Conservation (phyloP, 768 basidiomycete genomes). For the Panellus pusillus region DNA sequence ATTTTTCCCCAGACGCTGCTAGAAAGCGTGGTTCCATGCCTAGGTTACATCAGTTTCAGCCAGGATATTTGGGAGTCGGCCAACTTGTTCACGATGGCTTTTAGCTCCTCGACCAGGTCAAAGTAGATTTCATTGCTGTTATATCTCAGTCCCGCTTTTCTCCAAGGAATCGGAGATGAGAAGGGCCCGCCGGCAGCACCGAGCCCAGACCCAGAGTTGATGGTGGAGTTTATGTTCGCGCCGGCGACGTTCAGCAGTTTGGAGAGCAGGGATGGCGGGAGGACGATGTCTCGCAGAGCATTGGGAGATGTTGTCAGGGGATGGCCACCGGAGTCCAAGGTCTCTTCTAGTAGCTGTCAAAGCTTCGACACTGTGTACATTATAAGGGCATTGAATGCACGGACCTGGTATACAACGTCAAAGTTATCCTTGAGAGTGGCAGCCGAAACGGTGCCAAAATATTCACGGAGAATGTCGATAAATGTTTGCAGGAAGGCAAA, state of each 20-base stretch:
- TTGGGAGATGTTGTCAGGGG: conserved; percentile 90
- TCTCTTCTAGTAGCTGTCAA: conserved; percentile 85
- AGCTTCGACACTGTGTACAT: conserved; percentile 5
- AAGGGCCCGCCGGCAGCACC: conserved; percentile 54
- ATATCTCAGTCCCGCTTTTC: conserved; percentile 80
- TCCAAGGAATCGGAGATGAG: conserved; percentile 92
- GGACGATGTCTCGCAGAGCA: conserved; percentile 88
- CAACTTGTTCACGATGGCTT: conserved; percentile 77
- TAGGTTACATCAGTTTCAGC: conserved; percentile 28
- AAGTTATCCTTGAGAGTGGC: conserved; percentile 86
- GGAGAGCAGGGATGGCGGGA: conserved; percentile 84
- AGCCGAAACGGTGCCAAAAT: conserved; percentile 83
- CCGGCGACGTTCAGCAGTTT: conserved; percentile 61
- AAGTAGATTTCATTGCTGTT: conserved; percentile 92
- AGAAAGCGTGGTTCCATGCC: conserved; percentile 65
- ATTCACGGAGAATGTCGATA: conserved; percentile 78
- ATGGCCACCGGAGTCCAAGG: conserved; percentile 89
- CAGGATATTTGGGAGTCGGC: background rate
- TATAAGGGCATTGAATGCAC: conserved; percentile 15
- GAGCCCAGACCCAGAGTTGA: conserved; percentile 46
- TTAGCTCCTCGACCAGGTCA: conserved; percentile 82
- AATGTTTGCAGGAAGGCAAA: conserved; percentile 90
- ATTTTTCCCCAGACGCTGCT: conserved; percentile 76
- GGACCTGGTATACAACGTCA: conserved; percentile 91
- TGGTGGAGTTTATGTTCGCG: conserved; percentile 48